Conservation (phyloP, 345 rosid genomes). For the Diplotaxis tenuifolia region DNA sequence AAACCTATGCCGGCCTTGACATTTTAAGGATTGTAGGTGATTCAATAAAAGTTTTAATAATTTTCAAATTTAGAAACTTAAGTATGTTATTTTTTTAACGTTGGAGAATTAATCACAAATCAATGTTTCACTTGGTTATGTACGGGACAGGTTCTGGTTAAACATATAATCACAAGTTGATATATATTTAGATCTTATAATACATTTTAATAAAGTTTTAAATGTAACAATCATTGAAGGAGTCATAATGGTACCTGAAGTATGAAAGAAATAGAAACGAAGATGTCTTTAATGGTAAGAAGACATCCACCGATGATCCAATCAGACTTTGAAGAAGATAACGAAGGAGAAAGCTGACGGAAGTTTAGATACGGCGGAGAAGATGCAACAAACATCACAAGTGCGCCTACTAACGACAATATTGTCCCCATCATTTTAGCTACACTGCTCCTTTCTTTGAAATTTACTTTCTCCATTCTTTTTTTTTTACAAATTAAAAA, state of each 20-base stretch:
- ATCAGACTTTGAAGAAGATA: conserved; percentile 43
- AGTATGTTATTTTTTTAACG: too few species aligned
- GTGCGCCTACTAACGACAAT: conserved; percentile 65
- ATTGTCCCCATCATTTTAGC: conserved; percentile 80
- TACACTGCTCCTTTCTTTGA: conserved; percentile 54
- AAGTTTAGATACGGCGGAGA: conserved; percentile 29
- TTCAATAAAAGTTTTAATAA: too few species aligned
- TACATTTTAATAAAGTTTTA: not conserved
- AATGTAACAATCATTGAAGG: not conserved
- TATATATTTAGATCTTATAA: not conserved
- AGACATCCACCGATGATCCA: conserved; percentile 78
- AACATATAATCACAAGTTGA: not conserved
- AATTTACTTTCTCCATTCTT: conserved; percentile 68
- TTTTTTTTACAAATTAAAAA: conserved; percentile 3
- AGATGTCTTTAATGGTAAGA: conserved; percentile 53
- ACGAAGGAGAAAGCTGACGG: conserved; percentile 33
- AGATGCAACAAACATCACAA: conserved; percentile 43
- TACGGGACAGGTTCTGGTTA: too few species aligned
- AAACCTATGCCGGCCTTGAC: too few species aligned
- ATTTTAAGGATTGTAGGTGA: too few species aligned
- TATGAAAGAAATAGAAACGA: conserved; percentile 66
- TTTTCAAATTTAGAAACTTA: too few species aligned
- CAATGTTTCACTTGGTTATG: too few species aligned
- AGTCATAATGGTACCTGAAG: conserved; percentile 53
- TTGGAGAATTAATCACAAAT: too few species aligned